phyloP scores from a whole-genome alignment of 2,329 filamentous ascomycete species.

The Neofusicoccum laricinum region DNA sequence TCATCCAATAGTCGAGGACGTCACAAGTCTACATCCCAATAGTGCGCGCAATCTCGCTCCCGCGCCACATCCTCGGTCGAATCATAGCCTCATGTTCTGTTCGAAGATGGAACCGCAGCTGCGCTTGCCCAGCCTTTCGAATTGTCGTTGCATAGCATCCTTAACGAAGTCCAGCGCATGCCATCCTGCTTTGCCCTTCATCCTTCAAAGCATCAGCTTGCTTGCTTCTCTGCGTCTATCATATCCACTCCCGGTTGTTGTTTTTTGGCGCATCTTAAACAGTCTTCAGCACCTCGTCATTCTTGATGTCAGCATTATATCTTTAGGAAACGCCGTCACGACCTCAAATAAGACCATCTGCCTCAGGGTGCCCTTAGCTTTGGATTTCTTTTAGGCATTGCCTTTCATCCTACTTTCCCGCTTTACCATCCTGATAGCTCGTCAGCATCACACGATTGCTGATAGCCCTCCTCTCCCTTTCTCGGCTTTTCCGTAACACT shows the following conservation, averaged over 20 bases:
- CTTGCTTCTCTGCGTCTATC: constrained; percentile 6
- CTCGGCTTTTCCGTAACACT: constrained; percentile 4
- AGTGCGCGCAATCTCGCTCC: neutral
- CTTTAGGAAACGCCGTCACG: constrained; percentile 16
- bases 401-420: constrained; percentile 6
- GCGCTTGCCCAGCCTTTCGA: constrained; percentile 13
- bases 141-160: constrained; percentile 11
- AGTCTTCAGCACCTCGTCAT: neutral
- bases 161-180: constrained; percentile 6
- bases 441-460: neutral
- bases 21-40: constrained; percentile 31
- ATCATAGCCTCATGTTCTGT: neutral
- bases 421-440: neutral
- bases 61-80: neutral
- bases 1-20: constrained; percentile 33
- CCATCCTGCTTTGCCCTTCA: neutral
- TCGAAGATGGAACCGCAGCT: neutral
- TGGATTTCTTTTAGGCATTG: constrained; percentile 14
- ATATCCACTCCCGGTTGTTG: constrained; percentile 7
- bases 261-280: constrained; percentile 6
- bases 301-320: constrained; percentile 14
- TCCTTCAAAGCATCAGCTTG: neutral
- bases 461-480: neutral
- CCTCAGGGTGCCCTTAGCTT: constrained; percentile 18
- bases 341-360: constrained; percentile 17